These are phyloP conservation scores for Diversispora eburnea DNA, from an alignment of 192 early-diverging fungal species.

Conservation along the genomic window DNA sequence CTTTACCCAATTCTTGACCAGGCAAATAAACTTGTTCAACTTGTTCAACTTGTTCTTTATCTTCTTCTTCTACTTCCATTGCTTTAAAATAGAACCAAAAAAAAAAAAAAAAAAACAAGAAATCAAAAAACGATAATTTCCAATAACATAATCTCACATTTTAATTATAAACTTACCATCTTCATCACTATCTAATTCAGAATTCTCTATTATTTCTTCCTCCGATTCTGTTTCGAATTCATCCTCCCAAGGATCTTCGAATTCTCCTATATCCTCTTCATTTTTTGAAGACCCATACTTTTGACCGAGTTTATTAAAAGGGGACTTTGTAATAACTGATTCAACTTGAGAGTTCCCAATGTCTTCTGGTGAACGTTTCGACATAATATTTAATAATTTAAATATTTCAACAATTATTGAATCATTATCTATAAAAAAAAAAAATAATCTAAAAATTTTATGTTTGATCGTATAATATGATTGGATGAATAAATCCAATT, in stretches of 20 bases:
- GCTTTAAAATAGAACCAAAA: constrained; percentile 27
- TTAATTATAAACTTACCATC: not conserved
- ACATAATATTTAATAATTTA: constrained; percentile 26
- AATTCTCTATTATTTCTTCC: constrained; percentile 37
- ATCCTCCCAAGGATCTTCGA: constrained; percentile 92
- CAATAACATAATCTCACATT: not conserved
- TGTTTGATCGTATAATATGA: not conserved
- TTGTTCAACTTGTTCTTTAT: constrained; percentile 45
- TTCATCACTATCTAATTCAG: not conserved
- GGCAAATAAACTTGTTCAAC: constrained; percentile 79
- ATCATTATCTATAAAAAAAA: not conserved
- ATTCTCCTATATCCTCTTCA: constrained; percentile 77
- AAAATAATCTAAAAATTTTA: not conserved
- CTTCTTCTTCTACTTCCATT: constrained; percentile 46
- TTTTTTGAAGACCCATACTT: constrained; percentile 30
- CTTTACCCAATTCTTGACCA: constrained; percentile 79
- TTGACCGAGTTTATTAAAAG: constrained; percentile 17
- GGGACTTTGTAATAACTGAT: constrained; percentile 1
- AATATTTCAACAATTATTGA: not conserved
- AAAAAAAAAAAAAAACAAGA: not conserved
- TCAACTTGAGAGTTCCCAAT: not conserved
- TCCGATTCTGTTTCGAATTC: constrained; percentile 66
- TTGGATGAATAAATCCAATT: not conserved
- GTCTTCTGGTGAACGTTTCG: constrained; percentile 38
- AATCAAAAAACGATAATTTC: not conserved